Conservation (phyloP, 495 filamentous ascomycete species). For the Annulohypoxylon bovei region DNA sequence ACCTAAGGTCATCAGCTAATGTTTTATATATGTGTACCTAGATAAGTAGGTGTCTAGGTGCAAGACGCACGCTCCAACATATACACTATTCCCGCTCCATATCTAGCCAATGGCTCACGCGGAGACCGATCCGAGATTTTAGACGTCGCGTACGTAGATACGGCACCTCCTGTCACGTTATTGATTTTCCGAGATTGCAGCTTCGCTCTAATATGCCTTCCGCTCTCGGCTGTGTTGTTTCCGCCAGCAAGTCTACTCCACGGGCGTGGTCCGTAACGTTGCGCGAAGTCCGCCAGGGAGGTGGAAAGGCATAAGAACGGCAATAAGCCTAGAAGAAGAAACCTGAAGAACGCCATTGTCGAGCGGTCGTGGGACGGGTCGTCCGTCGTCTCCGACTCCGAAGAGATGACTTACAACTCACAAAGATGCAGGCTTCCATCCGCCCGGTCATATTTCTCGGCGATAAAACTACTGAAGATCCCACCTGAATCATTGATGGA, state of each 20-base stretch:
- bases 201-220: conserved; percentile 37
- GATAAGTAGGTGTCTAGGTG: too few species aligned
- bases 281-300: not conserved
- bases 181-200: conserved; percentile 39
- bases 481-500: conserved; percentile 14
- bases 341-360: conserved; percentile 32
- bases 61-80: conserved; percentile 49
- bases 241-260: conserved; percentile 1
- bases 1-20: conserved; percentile 12
- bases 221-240: not conserved
- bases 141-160: not conserved
- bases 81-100: conserved; percentile 51
- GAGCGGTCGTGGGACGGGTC: conserved; percentile 9
- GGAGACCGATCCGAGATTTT: conserved; percentile 15
- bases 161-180: conserved; percentile 25
- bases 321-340: conserved; percentile 31
- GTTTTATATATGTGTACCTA: too few species aligned
- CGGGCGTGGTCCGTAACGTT: not conserved
- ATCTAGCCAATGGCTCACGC: conserved; percentile 39
- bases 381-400: conserved; percentile 36
- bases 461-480: conserved; percentile 15
- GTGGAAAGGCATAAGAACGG: conserved; percentile 23
- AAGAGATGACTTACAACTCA: conserved; percentile 27
- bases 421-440: conserved; percentile 29
- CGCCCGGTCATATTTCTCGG: conserved; percentile 23